Percentiles rank a stretch among this genome's conserved stretches.
These are phyloP conservation scores for Brachypodium distachyon DNA, from an alignment of 202 grass and related monocot species.

Conservation along the genomic window DNA sequence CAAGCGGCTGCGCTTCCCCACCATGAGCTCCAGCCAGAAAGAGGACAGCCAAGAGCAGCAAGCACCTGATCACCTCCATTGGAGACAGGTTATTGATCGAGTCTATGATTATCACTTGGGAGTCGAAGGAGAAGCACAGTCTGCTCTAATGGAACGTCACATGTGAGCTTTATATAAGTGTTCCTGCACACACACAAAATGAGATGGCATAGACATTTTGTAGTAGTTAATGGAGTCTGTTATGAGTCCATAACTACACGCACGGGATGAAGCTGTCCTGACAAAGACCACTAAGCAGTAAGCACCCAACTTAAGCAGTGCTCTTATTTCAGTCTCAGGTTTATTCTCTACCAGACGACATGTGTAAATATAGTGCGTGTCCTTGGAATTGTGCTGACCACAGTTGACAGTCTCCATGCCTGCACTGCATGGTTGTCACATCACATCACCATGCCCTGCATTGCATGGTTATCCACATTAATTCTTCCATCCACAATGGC, in stretches of 20 bases:
- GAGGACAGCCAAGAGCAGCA: conserved; percentile 24
- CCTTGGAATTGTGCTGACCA: conserved; percentile 10
- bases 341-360: background rate
- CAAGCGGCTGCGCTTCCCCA: conserved; percentile 60
- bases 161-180: conserved; percentile 20
- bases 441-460: conserved; percentile 26
- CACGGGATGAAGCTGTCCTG: conserved; percentile 14
- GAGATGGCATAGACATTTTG: background rate
- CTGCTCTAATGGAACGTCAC: background rate
- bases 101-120: background rate
- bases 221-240: conserved; percentile 14
- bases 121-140: background rate
- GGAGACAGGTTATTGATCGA: background rate
- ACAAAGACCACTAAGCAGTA: background rate
- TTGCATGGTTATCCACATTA: conserved; percentile 29
- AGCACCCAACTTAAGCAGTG: background rate
- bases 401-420: background rate
- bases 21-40: conserved; percentile 16
- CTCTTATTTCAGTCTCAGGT: background rate
- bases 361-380: background rate
- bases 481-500: conserved; percentile 43
- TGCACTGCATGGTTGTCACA: conserved; percentile 11
- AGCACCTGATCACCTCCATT: conserved; percentile 7
- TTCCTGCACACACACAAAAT: background rate
- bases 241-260: background rate